Base-by-base conservation (phyloP, 306 rosid genomes). In the Malus orientalis region DNA sequence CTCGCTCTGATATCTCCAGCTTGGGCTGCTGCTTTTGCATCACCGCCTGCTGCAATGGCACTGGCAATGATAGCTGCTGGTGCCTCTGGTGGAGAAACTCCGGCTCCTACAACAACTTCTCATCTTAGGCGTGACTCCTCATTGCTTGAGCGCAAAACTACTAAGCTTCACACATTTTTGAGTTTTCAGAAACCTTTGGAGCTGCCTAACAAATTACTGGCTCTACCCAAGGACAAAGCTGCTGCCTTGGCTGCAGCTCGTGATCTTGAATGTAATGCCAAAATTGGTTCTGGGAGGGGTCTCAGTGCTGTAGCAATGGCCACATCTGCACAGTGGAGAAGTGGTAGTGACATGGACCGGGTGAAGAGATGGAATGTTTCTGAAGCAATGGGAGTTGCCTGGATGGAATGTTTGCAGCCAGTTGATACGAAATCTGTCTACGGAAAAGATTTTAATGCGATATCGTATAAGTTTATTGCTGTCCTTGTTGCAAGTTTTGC, bases 231-330 rank as follows among this genome's bases (percentile, higher is more conserved):
- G 85, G 92, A 83, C 86, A 92, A 91, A 84, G 99, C 97, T 78
- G 99, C 97, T 74, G 96, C 97, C 57, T 81, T 89, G 78, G 99
- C 97, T 67, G 97, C 97, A 79, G 97, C 98, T 77, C 99, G 99
- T 78, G 93, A 95, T 86, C 82, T 81, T 67, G 92, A 95, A 67
- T 96, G 99, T 61, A 83, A 87, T 86, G 85, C 93, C 57, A 89
- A 88, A 84, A 87, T 95, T 75, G 99, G 99, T 82, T 91, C 99
- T 67, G 99, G 99, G 78, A 87, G 97, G 84, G 99, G 99, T 74
- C 97, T 95, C 73, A 91, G 96, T 82, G 99, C 99, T 62, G 93
- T 95, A 79, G 99, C 99, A 69, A 95, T 95, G 99, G 99, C 99
- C 81, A 95, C 99, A 32, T 95, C 99, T 81, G 93, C 96, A 69